Evolutionary conservation across 2,329 filamentous ascomycete genomes (phyloP).

Genomic region (Ilyonectria destructans): DNA sequence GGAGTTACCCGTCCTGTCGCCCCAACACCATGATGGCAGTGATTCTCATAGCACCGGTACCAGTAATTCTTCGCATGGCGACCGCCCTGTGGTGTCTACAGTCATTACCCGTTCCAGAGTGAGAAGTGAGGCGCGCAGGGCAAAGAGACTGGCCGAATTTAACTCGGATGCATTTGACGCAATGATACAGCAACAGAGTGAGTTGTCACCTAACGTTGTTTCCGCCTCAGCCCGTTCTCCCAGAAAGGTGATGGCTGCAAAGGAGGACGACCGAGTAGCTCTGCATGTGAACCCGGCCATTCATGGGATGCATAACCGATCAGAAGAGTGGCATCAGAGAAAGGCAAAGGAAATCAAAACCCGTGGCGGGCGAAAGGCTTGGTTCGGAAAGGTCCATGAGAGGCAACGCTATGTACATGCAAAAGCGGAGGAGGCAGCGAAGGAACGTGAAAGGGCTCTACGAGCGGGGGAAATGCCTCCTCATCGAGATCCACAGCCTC

Average conservation of each 20-base stretch:
- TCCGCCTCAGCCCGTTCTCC: slow-evolving; percentile 17
- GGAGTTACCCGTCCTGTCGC: neutral
- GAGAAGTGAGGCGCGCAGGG: slow-evolving; percentile 31
- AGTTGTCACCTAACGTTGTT: slow-evolving; percentile 48
- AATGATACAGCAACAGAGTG: slow-evolving; percentile 58
- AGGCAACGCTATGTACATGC: slow-evolving; percentile 55
- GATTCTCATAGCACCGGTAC: slow-evolving; percentile 33
- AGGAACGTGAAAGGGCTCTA: slow-evolving; percentile 30
- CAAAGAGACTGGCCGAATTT: slow-evolving; percentile 34
- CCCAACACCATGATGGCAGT: slow-evolving; percentile 18
- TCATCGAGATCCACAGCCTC: slow-evolving; percentile 51
- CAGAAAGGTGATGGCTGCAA: slow-evolving; percentile 26
- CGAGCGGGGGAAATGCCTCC: slow-evolving; percentile 32
- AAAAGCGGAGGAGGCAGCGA: slow-evolving; percentile 39
- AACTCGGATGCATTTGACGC: slow-evolving; percentile 55
- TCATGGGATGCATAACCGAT: slow-evolving; percentile 62
- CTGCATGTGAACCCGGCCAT: slow-evolving; percentile 67
- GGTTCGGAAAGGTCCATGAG: slow-evolving; percentile 63
- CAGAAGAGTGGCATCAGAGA: slow-evolving; percentile 62
- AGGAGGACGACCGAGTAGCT: slow-evolving; percentile 56
- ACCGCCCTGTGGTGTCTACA: slow-evolving; percentile 15
- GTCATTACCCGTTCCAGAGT: slow-evolving; percentile 17
- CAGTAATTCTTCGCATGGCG: slow-evolving; percentile 25
- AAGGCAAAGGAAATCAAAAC: slow-evolving; percentile 67
- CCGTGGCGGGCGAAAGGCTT: slow-evolving; percentile 66